These are phyloP conservation scores for Scortechinia acanthostroma DNA, from an alignment of 2,329 filamentous ascomycete species.

Conservation along the genomic window DNA sequence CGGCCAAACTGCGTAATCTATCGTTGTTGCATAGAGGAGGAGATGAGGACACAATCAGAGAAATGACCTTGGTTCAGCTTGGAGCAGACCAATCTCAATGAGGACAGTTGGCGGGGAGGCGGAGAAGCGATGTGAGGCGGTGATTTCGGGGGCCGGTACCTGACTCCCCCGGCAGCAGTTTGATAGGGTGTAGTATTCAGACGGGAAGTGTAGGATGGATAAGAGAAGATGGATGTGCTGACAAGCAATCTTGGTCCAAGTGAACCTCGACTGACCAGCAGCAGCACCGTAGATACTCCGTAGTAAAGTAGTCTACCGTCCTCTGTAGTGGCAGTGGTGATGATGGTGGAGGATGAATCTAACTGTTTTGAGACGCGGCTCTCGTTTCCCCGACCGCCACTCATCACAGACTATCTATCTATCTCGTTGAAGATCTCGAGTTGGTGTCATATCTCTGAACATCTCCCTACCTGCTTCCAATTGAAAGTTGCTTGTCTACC, in stretches of 20 bases:
- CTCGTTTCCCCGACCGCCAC: not conserved
- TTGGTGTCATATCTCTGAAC: too few species aligned
- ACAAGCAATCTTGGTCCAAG: not conserved
- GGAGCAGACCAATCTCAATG: not conserved
- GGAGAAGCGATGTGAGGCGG: not conserved
- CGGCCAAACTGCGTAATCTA: not conserved
- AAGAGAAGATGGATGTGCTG: not conserved
- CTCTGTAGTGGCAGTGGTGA: too few species aligned
- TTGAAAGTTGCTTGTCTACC: too few species aligned
- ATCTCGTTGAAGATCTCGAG: too few species aligned
- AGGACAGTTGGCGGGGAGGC: constrained; percentile 2
- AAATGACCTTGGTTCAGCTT: not conserved
- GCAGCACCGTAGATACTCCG: not conserved
- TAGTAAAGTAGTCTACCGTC: too few species aligned
- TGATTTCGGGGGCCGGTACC: not conserved
- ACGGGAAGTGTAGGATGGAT: not conserved
- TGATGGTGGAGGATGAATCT: not conserved
- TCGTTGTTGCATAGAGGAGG: constrained; percentile 1
- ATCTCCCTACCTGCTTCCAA: too few species aligned
- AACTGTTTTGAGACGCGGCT: not conserved
- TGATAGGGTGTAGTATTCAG: not conserved
- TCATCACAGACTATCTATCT: too few species aligned
- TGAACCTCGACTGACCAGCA: not conserved
- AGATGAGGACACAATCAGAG: not conserved
- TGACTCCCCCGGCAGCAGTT: not conserved